Base-by-base conservation (phyloP, 257 asterid genomes). In the Plantago ovata region DNA sequence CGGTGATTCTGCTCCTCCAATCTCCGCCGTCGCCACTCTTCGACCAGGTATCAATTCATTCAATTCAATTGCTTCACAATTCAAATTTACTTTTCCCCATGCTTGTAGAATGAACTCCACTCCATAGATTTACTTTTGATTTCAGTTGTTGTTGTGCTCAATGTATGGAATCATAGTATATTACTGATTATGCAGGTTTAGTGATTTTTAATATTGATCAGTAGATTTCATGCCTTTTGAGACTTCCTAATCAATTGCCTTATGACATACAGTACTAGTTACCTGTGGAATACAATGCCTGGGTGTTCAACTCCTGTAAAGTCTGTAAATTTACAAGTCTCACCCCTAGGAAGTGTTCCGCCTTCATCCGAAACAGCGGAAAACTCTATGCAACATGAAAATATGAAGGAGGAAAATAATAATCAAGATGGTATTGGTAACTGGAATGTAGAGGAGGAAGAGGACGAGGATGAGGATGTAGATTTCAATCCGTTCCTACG, bases 381-480 rank as follows among this genome's bases (percentile, higher is more conserved):
- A 10, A 38, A 32, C 41, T 57, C 65, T 58, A 48, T 71, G 59
- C 79, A 61, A 67, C 69, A 24, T 56, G 80, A 71, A 75, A 66
- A 56, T 47, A 76, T 48, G 38, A 61, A 41, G 53, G 71, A 72
- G 57, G 77, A 75, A 38, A 65, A 71, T 33, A 65, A 71, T 33
- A 71, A 54, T 56, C 49, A 40, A 40, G 77, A 53, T 60, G 64
- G 64, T 62, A 66, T 61, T 45, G 81, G 62, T 24, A 69, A 15
- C 28, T 64, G 49, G 54, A 61, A 68, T 64, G 71, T 53, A 55
- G 74, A 76, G 15, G 82, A 69, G 48, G 93, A 78, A 22, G 81
- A 72, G 66, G 96, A 87, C 13, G 96, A 92, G 75, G 98, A 92
- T 36, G 96, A 83, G 73, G 98, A 92, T 82, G 78, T 75, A 21